A percentile compares a stretch with the other conserved stretches of the same genome.
Conservation (phyloP, 202 grass and related monocot species). For the Zizania palustris region DNA sequence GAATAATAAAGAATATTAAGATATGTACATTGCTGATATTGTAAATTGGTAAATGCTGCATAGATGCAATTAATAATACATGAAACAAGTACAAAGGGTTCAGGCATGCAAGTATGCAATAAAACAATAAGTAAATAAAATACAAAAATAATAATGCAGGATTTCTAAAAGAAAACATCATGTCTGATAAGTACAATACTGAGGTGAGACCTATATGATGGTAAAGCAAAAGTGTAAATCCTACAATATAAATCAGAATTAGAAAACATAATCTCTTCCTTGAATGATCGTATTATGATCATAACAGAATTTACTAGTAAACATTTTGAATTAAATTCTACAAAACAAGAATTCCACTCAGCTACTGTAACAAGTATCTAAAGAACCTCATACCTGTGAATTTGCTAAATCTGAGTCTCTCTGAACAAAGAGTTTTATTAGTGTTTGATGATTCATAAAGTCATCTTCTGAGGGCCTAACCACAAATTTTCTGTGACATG, state of each 20-base stretch:
- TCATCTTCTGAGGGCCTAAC: constrained; percentile 55
- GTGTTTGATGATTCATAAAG: constrained; percentile 47
- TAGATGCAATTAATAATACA: background rate
- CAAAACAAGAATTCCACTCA: background rate
- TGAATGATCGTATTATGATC: background rate
- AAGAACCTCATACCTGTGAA: constrained; percentile 50
- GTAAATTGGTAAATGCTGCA: background rate
- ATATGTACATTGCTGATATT: background rate
- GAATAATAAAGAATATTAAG: constrained; percentile 2
- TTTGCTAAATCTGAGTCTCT: constrained; percentile 56
- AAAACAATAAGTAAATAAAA: background rate
- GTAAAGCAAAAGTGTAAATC: background rate
- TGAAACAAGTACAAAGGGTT: background rate
- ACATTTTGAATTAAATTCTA: constrained; percentile 2
- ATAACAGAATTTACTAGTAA: background rate
- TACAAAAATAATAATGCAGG: background rate
- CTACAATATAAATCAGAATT: background rate
- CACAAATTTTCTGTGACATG: constrained; percentile 50
- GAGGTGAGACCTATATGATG: background rate
- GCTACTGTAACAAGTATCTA: background rate
- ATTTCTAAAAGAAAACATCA: constrained; percentile 9
- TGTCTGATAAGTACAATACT: background rate
- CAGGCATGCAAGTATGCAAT: background rate
- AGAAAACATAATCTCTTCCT: background rate
- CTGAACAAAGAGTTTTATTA: constrained; percentile 61